phyloP scores from a whole-genome alignment of 2,329 filamentous ascomycete genomes.

The Calonectria naviculata region DNA sequence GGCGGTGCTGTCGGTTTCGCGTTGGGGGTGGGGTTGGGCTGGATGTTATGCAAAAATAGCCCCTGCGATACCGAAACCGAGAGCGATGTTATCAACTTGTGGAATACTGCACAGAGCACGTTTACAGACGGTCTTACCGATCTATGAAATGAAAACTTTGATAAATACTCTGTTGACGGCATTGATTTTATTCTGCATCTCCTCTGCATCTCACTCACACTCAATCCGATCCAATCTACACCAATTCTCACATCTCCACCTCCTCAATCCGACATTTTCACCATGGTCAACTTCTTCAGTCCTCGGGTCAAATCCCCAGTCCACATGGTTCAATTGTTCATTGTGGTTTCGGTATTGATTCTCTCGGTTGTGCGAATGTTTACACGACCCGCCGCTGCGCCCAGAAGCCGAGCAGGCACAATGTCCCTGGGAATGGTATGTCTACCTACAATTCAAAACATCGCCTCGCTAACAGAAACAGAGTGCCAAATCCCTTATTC shows the following conservation, averaged over 20 bases:
- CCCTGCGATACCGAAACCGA: constrained; percentile 16
- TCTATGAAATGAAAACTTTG: not conserved
- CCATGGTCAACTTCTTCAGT: constrained; percentile 9
- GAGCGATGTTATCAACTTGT: constrained; percentile 5
- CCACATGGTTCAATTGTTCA: constrained; percentile 3
- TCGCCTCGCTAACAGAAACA: constrained; percentile 13
- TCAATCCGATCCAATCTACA: no score
- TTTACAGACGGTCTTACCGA: not conserved
- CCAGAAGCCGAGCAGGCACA: constrained; percentile 3
- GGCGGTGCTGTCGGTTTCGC: constrained; percentile 22
- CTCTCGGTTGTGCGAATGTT: constrained; percentile 6
- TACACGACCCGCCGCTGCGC: not conserved
- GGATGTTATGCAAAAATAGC: constrained; percentile 2
- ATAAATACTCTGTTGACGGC: constrained; percentile 5
- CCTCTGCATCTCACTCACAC: no score
- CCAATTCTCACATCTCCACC: no score
- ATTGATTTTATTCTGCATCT: not conserved
- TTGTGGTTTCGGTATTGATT: not conserved
- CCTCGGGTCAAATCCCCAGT: constrained; percentile 9
- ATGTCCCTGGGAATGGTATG: constrained; percentile 21
- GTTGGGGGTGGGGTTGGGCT: not conserved
- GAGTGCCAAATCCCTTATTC: constrained; percentile 51
- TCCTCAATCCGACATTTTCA: not conserved
- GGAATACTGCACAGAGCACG: not conserved
- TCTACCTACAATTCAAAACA: no score